phyloP scores from a whole-genome alignment of 2,329 filamentous ascomycete species.

The Hymenoscyphus salicellus region DNA sequence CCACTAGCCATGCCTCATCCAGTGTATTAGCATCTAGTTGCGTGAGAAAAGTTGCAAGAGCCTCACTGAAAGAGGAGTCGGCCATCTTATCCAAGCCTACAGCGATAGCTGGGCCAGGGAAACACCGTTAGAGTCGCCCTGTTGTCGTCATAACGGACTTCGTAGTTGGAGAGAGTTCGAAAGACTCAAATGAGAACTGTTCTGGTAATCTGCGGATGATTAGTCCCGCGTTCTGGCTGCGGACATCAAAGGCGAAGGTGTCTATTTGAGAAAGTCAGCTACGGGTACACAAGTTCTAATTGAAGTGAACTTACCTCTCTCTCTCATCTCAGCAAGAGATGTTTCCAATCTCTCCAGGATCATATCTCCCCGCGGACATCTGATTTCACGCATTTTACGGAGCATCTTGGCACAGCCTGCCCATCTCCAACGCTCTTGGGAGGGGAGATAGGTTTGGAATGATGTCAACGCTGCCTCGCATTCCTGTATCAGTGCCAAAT shows the following conservation, averaged over 20 bases:
- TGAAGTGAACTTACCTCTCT: not conserved
- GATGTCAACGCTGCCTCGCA: not conserved
- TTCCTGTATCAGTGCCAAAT: slow-evolving; percentile 2
- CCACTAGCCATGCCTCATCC: not conserved
- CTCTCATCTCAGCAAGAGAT: not conserved
- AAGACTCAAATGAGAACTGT: slow-evolving; percentile 39
- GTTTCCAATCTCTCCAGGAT: not conserved
- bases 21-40: slow-evolving; percentile 12
- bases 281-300: not conserved
- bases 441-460: not conserved
- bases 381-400: not conserved
- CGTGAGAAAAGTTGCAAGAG: slow-evolving; percentile 13
- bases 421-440: not conserved
- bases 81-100: slow-evolving; percentile 30
- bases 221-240: slow-evolving; percentile 47
- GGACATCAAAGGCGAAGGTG: slow-evolving; percentile 38
- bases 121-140: slow-evolving; percentile 43
- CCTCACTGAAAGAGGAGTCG: slow-evolving; percentile 17
- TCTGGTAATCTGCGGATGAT: slow-evolving; percentile 36
- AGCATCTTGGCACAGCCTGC: not conserved
- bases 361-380: not conserved
- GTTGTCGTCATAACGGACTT: slow-evolving; percentile 37
- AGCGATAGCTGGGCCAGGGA: slow-evolving; percentile 42
- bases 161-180: slow-evolving; percentile 46
- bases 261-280: not conserved